Evolutionary conservation across 225 moss, liverwort and hornwort genomes (phyloP).

Genomic region (Antitrichia curtipendula): DNA sequence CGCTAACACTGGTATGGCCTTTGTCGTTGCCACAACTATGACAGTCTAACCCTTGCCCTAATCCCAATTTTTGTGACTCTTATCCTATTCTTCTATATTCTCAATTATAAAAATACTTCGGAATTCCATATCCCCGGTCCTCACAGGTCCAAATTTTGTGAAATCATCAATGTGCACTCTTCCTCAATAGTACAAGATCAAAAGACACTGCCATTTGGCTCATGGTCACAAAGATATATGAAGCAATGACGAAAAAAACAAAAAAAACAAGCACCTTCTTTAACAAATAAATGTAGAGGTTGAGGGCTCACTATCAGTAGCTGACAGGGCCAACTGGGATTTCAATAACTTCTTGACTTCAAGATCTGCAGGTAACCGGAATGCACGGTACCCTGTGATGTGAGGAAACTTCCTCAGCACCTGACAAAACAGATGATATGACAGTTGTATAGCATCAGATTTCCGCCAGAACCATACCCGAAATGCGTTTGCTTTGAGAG

Average conservation of each 20-base stretch:
- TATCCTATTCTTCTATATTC: not conserved
- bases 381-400: slow-evolving; percentile 50
- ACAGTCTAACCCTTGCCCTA: not conserved
- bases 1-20: not conserved
- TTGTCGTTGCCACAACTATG: not conserved
- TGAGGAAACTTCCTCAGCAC: slow-evolving; percentile 75
- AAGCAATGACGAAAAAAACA: not conserved
- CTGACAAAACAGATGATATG: slow-evolving; percentile 9
- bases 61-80: not conserved
- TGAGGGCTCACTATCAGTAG: slow-evolving; percentile 32
- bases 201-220: not conserved
- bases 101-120: not conserved
- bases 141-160: not conserved
- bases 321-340: slow-evolving; percentile 68
- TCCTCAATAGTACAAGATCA: not conserved
- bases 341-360: slow-evolving; percentile 56
- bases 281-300: not conserved
- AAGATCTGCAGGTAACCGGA: slow-evolving; percentile 39
- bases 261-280: not conserved
- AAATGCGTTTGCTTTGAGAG: not conserved
- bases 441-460: not conserved
- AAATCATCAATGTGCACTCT: not conserved
- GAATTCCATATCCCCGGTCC: not conserved
- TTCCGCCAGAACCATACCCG: not conserved
- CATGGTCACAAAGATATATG: not conserved